These are phyloP conservation scores for Zygoascus meyerae DNA, from an alignment of 1,139 yeast species.

Conservation along the genomic window DNA sequence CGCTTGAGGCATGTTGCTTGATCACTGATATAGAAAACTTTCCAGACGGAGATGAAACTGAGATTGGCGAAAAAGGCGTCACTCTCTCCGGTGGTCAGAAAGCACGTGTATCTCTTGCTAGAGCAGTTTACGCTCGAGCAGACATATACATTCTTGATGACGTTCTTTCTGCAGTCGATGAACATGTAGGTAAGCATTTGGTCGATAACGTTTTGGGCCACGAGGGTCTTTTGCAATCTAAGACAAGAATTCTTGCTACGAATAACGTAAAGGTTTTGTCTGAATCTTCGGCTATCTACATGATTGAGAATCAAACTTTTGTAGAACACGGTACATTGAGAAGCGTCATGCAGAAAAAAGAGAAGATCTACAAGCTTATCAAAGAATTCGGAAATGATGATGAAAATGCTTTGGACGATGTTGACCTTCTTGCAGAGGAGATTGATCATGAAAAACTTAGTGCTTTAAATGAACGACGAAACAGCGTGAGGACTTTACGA, in stretches of 20 bases:
- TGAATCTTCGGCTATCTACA: conserved; percentile 55
- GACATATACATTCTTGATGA: conserved; percentile 78
- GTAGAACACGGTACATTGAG: conserved; percentile 21
- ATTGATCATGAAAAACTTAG: conserved; percentile 12
- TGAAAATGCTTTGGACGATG: conserved; percentile 13
- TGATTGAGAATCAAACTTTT: conserved; percentile 45
- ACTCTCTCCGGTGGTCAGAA: conserved; percentile 89
- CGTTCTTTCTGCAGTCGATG: conserved; percentile 75
- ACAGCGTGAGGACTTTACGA: conserved; percentile 44
- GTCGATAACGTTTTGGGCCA: conserved; percentile 51
- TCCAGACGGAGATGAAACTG: conserved; percentile 75
- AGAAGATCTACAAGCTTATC: conserved; percentile 13
- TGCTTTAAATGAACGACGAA: conserved; percentile 12
- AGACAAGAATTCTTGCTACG: conserved; percentile 72
- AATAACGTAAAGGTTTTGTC: conserved; percentile 69
- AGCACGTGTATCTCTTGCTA: conserved; percentile 76
- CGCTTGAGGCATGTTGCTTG: conserved; percentile 74
- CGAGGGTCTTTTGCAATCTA: conserved; percentile 59
- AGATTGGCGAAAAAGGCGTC: conserved; percentile 88
- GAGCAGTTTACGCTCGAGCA: conserved; percentile 82
- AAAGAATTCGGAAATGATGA: conserved; percentile 33
- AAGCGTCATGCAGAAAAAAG: conserved; percentile 8
- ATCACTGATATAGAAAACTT: conserved; percentile 56
- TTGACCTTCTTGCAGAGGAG: conserved; percentile 8
- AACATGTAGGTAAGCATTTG: conserved; percentile 71